Evolutionary conservation across 148 eudicot species (phyloP).

Genomic region (Arctostaphylos glauca): DNA sequence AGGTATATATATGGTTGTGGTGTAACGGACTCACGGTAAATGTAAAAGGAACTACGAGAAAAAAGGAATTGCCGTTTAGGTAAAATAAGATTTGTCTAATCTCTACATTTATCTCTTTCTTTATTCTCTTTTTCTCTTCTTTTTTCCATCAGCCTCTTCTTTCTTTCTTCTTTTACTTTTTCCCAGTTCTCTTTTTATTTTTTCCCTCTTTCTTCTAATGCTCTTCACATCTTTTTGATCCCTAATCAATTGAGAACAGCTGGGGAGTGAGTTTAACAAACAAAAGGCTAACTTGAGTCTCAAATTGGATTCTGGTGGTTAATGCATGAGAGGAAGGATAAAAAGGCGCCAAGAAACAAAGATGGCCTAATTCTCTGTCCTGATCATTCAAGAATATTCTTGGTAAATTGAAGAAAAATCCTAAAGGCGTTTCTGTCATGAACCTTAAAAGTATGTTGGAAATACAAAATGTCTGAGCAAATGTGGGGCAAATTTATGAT

Average conservation of each 20-base stretch:
- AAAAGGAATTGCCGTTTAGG: neutral
- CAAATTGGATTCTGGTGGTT: neutral
- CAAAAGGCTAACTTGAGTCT: neutral
- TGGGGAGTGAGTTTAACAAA: neutral
- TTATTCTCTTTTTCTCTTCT: neutral
- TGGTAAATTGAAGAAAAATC: neutral
- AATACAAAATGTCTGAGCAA: neutral
- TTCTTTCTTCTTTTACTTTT: neutral
- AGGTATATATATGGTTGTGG: neutral
- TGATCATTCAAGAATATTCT: neutral
- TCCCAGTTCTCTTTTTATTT: neutral
- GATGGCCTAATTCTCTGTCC: neutral
- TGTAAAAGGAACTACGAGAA: neutral
- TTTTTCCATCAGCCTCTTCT: neutral
- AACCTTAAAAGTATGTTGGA: neutral
- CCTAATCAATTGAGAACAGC: neutral
- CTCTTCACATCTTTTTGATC: neutral
- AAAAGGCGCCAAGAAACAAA: neutral
- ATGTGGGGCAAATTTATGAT: neutral
- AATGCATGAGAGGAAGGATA: neutral
- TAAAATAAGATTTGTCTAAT: neutral
- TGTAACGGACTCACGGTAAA: neutral
- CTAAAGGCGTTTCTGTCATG: neutral
- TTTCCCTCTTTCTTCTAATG: neutral
- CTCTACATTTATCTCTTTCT: neutral